Evolutionary conservation across 306 rosid genomes (phyloP).

Genomic region (Prunus dulcis): DNA sequence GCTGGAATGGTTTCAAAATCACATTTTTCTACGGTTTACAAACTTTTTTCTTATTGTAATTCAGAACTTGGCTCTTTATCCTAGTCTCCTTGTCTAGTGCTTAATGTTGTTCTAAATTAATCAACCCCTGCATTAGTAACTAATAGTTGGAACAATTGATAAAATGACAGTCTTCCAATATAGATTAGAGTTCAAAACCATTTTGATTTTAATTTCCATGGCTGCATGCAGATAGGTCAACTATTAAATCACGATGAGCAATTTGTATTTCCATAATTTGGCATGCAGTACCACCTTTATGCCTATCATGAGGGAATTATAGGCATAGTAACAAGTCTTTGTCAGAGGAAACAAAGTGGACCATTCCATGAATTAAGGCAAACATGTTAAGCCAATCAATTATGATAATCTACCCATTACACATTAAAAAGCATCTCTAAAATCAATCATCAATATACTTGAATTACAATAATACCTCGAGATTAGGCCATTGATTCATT

Average conservation of each 20-base stretch:
- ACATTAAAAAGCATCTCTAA: background rate
- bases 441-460: slow-evolving; percentile 1
- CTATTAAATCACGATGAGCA: background rate
- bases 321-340: background rate
- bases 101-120: background rate
- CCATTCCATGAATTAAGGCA: background rate
- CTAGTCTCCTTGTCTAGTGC: background rate
- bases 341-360: background rate
- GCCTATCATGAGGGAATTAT: background rate
- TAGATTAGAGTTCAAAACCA: background rate
- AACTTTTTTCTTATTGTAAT: background rate
- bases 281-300: no score
- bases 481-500: slow-evolving; percentile 82
- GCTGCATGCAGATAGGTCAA: background rate
- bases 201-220: background rate
- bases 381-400: background rate
- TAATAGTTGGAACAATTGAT: background rate
- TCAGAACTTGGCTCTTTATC: background rate
- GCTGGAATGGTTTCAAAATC: background rate
- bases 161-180: background rate
- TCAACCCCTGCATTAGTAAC: background rate
- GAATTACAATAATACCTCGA: slow-evolving; percentile 63
- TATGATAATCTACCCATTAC: background rate
- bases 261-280: background rate
- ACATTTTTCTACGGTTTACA: background rate